phyloP scores from a whole-genome alignment of 345 rosid species.

The Gynandropsis gynandra region DNA sequence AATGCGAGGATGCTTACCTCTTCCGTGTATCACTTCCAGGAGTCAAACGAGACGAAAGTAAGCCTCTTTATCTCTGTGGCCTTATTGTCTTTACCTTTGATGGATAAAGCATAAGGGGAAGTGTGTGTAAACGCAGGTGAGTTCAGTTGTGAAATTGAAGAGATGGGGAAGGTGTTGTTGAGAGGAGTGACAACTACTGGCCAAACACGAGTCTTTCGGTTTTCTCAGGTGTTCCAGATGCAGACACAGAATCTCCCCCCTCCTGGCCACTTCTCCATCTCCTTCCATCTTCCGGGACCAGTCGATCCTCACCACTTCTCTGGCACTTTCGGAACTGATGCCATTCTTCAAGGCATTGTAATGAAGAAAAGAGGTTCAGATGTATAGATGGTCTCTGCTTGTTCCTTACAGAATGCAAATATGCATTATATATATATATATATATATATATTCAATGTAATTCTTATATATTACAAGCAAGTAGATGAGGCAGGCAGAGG shows the following conservation, averaged over 20 bases:
- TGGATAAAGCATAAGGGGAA: too few species aligned
- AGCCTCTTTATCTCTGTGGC: too few species aligned
- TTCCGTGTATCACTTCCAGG: slow-evolving; percentile 64
- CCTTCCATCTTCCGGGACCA: slow-evolving; percentile 56
- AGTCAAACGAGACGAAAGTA: slow-evolving; percentile 54
- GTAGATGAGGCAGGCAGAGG: too few species aligned
- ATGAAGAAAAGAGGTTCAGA: too few species aligned
- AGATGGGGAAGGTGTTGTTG: slow-evolving; percentile 42
- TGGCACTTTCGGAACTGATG: slow-evolving; percentile 44
- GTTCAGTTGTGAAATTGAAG: slow-evolving; percentile 45
- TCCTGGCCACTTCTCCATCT: slow-evolving; percentile 46
- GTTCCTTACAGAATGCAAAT: too few species aligned
- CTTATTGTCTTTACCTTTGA: too few species aligned
- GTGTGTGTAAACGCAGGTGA: slow-evolving; percentile 31
- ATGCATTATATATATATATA: too few species aligned
- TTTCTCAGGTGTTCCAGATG: slow-evolving; percentile 45
- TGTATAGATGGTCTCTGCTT: too few species aligned
- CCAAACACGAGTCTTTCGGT: slow-evolving; percentile 35
- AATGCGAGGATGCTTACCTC: slow-evolving; percentile 47
- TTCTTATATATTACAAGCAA: too few species aligned
- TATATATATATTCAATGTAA: too few species aligned
- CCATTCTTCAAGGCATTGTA: slow-evolving; percentile 50
- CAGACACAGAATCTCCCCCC: slow-evolving; percentile 50
- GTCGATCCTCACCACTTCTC: slow-evolving; percentile 40
- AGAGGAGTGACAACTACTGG: slow-evolving; percentile 68